Evolutionary conservation across 2,329 filamentous ascomycete genomes (phyloP), one percentile per base, ranked within the genome.

Genomic region (Lasiodiplodia sp.): DNA sequence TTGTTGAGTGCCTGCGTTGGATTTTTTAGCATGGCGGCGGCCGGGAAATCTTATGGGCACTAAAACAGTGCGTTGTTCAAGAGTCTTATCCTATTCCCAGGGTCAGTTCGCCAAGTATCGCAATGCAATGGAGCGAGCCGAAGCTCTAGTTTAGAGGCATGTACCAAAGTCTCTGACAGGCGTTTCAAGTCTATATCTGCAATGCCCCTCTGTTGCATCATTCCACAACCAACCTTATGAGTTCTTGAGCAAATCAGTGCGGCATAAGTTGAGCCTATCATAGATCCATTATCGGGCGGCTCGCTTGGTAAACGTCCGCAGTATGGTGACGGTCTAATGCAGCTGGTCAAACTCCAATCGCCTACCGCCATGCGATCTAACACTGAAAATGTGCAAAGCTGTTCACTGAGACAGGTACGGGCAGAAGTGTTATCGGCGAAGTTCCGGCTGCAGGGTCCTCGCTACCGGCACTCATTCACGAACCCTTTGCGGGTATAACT

Each of bases 1-100:
- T 25, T 53, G 31, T 28, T 25, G 23, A 25, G 25, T 53, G 21
- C 14, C 25, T 21, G 6, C 16, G 3, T 53, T 53, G 21, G 25
- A 53, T 56, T 47, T 44, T 60, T n/a, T 44, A 60, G 56, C 56
- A 60, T 60, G 56, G 38, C 56, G 56, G 23, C 11, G 38, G 38
- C 44, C 11, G 38, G 23, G 56, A 60, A 60, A 47, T 44, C 5
- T 47, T 21, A 21, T 14, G n/a, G 21, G n/a, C 4, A 10, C 44
- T 47, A 8, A 53, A 53, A 11, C 21, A n/a, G 40, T 44, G 40
- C 18, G 40, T 16, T n/a, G 40, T 44, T 18, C 18, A 44, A 8
- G 16, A 44, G 40, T n/a, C n/a, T n/a, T n/a, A 47, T 47, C 18
- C 44, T 21, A 47, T 11, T 47, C 44, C 7, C 44, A 47, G 21